These are phyloP conservation scores for Capsella bursapastoris DNA, from an alignment of 345 rosid species.

Conservation along the genomic window DNA sequence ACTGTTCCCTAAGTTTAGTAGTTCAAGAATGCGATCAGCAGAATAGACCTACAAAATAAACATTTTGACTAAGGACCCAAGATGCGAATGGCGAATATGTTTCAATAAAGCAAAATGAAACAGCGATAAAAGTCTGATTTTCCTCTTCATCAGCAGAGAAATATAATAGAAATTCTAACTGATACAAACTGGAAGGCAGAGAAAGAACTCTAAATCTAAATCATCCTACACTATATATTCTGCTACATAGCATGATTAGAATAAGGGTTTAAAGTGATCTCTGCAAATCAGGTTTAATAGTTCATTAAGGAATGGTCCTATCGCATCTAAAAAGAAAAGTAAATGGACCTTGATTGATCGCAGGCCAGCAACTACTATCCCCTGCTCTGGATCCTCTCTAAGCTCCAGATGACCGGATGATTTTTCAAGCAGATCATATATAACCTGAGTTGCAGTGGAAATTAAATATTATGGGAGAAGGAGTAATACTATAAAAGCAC, in stretches of 20 bases:
- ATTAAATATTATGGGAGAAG: not conserved
- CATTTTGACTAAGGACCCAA: constrained; percentile 15
- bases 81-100: not conserved
- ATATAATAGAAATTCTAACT: not conserved
- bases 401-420: constrained; percentile 94
- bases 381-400: constrained; percentile 94
- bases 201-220: not conserved
- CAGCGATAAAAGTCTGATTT: not conserved
- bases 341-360: constrained; percentile 78
- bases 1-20: constrained; percentile 88
- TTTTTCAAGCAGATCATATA: constrained; percentile 91
- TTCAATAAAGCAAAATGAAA: not conserved
- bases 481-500: not conserved
- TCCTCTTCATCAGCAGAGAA: constrained; percentile 2
- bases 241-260: too few species aligned
- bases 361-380: constrained; percentile 87
- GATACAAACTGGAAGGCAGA: not conserved
- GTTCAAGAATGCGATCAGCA: constrained; percentile 90
- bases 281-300: not conserved
- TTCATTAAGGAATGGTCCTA: constrained; percentile 1
- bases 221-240: not conserved
- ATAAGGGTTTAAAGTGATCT: not conserved
- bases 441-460: constrained; percentile 59
- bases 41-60: constrained; percentile 69
- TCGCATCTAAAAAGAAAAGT: constrained; percentile 19